Evolutionary conservation across 805 yeast species (phyloP).

Genomic region (Pichia membranifaciens): DNA sequence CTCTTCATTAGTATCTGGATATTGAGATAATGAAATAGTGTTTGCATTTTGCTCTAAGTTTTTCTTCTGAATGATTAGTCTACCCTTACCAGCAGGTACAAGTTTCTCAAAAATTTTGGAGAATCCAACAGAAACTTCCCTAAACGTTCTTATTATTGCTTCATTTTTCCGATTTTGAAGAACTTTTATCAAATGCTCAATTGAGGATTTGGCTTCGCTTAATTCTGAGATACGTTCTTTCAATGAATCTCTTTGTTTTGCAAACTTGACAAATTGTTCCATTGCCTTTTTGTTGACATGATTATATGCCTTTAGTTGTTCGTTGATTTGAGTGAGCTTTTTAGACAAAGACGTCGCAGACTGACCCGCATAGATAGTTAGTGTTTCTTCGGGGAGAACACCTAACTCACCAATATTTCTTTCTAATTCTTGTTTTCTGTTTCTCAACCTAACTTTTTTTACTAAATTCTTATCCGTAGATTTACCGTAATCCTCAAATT

Average conservation of each 20-base stretch:
- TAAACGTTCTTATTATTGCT: constrained; percentile 75
- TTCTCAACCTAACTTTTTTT: constrained; percentile 51
- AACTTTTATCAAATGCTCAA: constrained; percentile 61
- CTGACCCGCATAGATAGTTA: constrained; percentile 39
- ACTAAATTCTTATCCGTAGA: constrained; percentile 59
- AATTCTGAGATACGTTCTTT: constrained; percentile 62
- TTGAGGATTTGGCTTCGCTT: constrained; percentile 62
- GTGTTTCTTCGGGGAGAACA: constrained; percentile 83
- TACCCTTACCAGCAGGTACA: constrained; percentile 81
- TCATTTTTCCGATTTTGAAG: constrained; percentile 74
- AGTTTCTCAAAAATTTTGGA: constrained; percentile 67
- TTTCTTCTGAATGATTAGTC: constrained; percentile 55
- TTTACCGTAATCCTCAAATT: constrained; percentile 57
- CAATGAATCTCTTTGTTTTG: constrained; percentile 65
- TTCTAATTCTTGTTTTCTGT: constrained; percentile 66
- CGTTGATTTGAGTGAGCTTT: constrained; percentile 49
- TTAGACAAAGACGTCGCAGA: constrained; percentile 48
- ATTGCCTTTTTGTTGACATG: constrained; percentile 87
- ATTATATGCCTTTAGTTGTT: constrained; percentile 53
- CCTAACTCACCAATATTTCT: constrained; percentile 77
- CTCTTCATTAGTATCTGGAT: constrained; percentile 10
- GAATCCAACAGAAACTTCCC: constrained; percentile 69
- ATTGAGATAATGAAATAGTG: constrained; percentile 14
- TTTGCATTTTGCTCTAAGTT: constrained; percentile 12
- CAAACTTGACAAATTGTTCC: constrained; percentile 72